Evolutionary conservation across 805 yeast genomes (phyloP).

Genomic region (Candida loeiensis): DNA sequence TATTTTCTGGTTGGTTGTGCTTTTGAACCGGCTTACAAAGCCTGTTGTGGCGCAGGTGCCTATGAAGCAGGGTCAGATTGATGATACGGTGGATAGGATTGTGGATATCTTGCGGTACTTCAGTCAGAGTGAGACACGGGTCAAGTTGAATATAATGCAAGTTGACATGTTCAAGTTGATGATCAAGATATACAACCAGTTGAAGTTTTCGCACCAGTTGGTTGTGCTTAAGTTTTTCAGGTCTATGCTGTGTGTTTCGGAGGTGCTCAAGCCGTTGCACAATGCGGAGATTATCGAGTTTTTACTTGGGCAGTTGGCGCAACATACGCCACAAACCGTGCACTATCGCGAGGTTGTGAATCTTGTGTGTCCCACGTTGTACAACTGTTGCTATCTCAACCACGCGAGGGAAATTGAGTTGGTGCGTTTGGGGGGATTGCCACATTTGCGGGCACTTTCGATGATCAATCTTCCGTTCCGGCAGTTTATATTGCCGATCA

Average conservation of each 20-base stretch:
- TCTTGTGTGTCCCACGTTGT: slow-evolving; percentile 46
- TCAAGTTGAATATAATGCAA: slow-evolving; percentile 36
- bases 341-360: slow-evolving; percentile 41
- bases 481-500: slow-evolving; percentile 50
- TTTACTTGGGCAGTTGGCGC: slow-evolving; percentile 31
- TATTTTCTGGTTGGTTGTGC: slow-evolving; percentile 41
- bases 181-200: slow-evolving; percentile 34
- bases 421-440: slow-evolving; percentile 46
- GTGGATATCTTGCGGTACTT: slow-evolving; percentile 39
- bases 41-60: slow-evolving; percentile 13
- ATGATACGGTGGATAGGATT: slow-evolving; percentile 24
- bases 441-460: slow-evolving; percentile 39
- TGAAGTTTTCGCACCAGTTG: slow-evolving; percentile 27
- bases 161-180: slow-evolving; percentile 39
- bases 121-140: slow-evolving; percentile 46
- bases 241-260: slow-evolving; percentile 37
- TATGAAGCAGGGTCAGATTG: slow-evolving; percentile 4
- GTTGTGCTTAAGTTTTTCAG: slow-evolving; percentile 44
- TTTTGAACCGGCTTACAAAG: slow-evolving; percentile 28
- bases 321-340: slow-evolving; percentile 22
- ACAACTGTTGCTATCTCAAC: slow-evolving; percentile 50
- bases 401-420: slow-evolving; percentile 43
- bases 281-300: slow-evolving; percentile 44
- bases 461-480: slow-evolving; percentile 41
- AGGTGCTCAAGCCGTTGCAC: slow-evolving; percentile 28